Percentiles rank a stretch among this genome's conserved stretches.
Conservation (phyloP, 495 filamentous ascomycete species). For the Penicillium chermesinum region DNA sequence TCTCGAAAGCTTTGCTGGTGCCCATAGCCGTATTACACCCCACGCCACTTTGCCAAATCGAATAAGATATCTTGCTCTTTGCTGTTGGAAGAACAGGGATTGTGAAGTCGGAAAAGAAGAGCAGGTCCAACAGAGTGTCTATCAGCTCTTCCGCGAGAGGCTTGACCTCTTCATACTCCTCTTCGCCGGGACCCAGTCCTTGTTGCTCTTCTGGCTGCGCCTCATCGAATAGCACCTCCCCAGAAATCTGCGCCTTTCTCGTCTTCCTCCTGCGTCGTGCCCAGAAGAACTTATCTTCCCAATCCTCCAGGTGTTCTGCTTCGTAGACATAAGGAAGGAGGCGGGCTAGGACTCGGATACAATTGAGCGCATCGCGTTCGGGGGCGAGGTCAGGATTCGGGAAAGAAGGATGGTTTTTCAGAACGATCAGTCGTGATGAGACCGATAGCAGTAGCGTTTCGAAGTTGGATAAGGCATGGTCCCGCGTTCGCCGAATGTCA, state of each 20-base stretch:
- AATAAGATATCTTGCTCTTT: constrained; percentile 79
- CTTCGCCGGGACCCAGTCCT: constrained; percentile 35
- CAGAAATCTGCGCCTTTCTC: constrained; percentile 44
- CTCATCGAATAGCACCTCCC: constrained; percentile 87
- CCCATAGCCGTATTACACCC: constrained; percentile 88
- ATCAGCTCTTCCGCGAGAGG: constrained; percentile 92
- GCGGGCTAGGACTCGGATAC: constrained; percentile 85
- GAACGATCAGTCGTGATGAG: constrained; percentile 69
- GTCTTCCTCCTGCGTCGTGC: constrained; percentile 60
- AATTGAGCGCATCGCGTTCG: constrained; percentile 86
- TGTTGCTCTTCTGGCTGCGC: constrained; percentile 47
- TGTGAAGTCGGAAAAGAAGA: constrained; percentile 90
- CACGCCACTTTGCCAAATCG: constrained; percentile 97
- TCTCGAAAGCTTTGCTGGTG: constrained; percentile 85
- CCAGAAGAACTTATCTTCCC: constrained; percentile 97
- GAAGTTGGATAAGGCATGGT: constrained; percentile 80
- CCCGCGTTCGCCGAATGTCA: constrained; percentile 87
- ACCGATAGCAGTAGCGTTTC: constrained; percentile 84
- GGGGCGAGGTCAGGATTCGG: constrained; percentile 86
- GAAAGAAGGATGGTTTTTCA: constrained; percentile 86
- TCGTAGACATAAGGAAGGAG: constrained; percentile 92
- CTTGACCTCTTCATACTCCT: constrained; percentile 75
- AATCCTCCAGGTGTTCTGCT: constrained; percentile 73
- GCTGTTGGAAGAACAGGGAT: constrained; percentile 61
- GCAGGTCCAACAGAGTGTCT: constrained; percentile 80